Percentiles rank a stretch among this genome's conserved stretches.
phyloP scores from a whole-genome alignment of 139 green algal genomes.

The Astrephomene gubernaculifera region DNA sequence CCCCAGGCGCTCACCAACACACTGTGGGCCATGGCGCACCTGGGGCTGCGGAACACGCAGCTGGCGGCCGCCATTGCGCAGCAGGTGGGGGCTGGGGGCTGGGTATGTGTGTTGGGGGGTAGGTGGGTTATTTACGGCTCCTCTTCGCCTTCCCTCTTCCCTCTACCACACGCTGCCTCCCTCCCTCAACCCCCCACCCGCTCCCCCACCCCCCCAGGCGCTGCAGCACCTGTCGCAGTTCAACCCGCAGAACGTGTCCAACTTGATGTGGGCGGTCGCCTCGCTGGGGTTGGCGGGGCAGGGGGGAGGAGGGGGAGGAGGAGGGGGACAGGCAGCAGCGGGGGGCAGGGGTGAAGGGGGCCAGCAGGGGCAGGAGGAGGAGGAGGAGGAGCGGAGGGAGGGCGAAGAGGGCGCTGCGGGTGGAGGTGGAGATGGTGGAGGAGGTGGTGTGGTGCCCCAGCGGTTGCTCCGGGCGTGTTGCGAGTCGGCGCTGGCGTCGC shows the following conservation, averaged over 20 bases:
- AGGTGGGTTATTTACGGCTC: no score
- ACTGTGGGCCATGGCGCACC: slow-evolving; percentile 24
- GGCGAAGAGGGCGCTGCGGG: neutral
- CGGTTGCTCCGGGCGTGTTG: neutral
- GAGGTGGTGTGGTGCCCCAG: neutral
- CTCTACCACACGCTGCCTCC: neutral
- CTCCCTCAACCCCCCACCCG: neutral
- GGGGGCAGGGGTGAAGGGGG: no score
- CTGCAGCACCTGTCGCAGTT: neutral
- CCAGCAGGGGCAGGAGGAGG: no score
- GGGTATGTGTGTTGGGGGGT: neutral
- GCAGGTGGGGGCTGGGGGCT: neutral
- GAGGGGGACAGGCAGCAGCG: no score
- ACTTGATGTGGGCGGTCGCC: slow-evolving; percentile 41
- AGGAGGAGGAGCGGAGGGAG: no score
- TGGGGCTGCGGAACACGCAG: neutral
- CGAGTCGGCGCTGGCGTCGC: neutral
- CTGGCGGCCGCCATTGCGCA: slow-evolving; percentile 12
- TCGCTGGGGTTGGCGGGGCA: slow-evolving; percentile 24
- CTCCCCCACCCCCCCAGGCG: neutral
- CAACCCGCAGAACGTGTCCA: slow-evolving; percentile 49
- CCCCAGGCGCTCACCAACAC: slow-evolving; percentile 45
- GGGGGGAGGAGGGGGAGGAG: no score
- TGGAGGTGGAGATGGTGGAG: neutral
- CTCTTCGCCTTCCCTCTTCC: no score